A percentile compares a stretch with the other conserved stretches of the same genome.
Conservation (phyloP, 257 asterid species). For the Cinchona pubescens region DNA sequence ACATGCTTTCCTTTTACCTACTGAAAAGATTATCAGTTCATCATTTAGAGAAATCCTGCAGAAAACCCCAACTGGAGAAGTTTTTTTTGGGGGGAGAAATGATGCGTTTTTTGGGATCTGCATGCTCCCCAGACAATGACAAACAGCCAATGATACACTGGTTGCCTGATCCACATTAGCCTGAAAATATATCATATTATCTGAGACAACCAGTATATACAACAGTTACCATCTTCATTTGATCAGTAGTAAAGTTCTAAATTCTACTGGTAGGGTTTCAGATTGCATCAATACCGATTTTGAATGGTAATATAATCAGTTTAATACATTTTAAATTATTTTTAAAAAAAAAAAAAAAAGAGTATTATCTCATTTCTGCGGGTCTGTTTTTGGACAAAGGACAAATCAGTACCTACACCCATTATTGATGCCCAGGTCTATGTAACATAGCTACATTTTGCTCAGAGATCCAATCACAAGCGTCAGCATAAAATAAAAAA, state of each 20-base stretch:
- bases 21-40: background rate
- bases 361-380: background rate
- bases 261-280: background rate
- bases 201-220: background rate
- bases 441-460: background rate
- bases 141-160: background rate
- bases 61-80: too few relatives aligned
- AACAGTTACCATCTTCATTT: background rate
- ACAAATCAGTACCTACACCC: background rate
- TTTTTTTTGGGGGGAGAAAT: too few relatives aligned
- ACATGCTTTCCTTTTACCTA: background rate
- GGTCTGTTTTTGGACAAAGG: background rate
- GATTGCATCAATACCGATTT: background rate
- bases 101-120: too few relatives aligned
- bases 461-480: background rate
- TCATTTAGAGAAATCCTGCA: background rate
- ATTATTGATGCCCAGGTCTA: background rate
- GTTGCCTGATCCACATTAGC: background rate
- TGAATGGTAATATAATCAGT: background rate
- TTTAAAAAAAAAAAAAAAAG: background rate
- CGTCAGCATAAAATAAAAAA: background rate
- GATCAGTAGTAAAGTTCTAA: background rate
- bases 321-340: background rate
- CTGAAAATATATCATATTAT: background rate
- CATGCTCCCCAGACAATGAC: too few relatives aligned